Evolutionary conservation across 1,139 yeast genomes (phyloP).

Genomic region (Blastobotrys serpentis): DNA sequence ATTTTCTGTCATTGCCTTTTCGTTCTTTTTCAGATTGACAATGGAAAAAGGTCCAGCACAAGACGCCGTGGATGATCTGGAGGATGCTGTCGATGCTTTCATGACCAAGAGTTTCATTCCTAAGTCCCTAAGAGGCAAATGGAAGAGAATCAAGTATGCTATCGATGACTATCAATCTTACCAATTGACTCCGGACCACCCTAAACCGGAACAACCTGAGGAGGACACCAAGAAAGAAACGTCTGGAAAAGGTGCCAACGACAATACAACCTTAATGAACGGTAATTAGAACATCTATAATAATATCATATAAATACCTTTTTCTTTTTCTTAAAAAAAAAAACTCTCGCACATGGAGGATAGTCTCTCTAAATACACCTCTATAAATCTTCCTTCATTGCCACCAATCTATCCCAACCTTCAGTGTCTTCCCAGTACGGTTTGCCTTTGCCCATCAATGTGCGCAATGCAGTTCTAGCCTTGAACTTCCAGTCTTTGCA

Average conservation of each 20-base stretch:
- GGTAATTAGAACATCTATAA: slow-evolving; percentile 2
- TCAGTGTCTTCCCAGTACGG: slow-evolving; percentile 75
- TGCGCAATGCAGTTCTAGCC: slow-evolving; percentile 67
- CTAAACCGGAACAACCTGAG: slow-evolving; percentile 10
- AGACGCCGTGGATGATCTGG: slow-evolving; percentile 61
- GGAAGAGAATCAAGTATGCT: slow-evolving; percentile 54
- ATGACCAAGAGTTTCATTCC: slow-evolving; percentile 40
- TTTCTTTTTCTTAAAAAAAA: too few relatives aligned
- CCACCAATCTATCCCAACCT: slow-evolving; percentile 68
- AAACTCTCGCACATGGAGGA: too few relatives aligned
- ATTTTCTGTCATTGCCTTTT: slow-evolving; percentile 55
- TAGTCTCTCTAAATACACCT: neutral
- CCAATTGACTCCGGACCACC: slow-evolving; percentile 23
- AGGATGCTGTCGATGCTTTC: slow-evolving; percentile 60
- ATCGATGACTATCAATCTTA: slow-evolving; percentile 27
- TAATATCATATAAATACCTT: too few relatives aligned
- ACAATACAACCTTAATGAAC: slow-evolving; percentile 7
- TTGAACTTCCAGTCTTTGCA: slow-evolving; percentile 92
- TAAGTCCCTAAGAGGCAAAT: slow-evolving; percentile 47
- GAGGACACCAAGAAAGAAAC: slow-evolving; percentile 13
- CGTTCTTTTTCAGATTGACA: slow-evolving; percentile 68
- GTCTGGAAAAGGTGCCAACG: slow-evolving; percentile 5
- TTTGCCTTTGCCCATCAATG: slow-evolving; percentile 77
- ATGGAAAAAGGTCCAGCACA: slow-evolving; percentile 71
- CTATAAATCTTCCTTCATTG: slow-evolving; percentile 48